A percentile compares a stretch with the other conserved stretches of the same genome.
Conservation (phyloP, 306 rosid species). For the Mucuna pruriens region DNA sequence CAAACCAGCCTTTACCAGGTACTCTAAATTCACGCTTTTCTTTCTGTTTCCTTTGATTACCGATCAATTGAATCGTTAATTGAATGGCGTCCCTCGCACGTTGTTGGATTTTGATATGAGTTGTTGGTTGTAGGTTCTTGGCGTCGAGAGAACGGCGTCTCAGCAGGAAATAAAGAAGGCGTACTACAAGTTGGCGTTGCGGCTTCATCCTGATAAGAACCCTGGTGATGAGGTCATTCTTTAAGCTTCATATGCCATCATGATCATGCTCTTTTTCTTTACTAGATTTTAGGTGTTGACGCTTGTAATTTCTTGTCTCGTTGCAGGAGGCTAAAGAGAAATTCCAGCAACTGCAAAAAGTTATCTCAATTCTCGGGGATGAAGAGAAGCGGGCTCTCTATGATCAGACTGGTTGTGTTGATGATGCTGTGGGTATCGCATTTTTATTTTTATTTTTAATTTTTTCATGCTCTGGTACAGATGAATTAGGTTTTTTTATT, state of each 20-base stretch:
- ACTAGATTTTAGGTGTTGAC: not conserved
- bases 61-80: no score
- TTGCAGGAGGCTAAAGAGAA: constrained; percentile 86
- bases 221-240: constrained; percentile 75
- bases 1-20: constrained; percentile 67
- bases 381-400: constrained; percentile 83
- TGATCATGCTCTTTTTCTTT: not conserved
- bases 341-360: constrained; percentile 89
- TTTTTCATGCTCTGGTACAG: not conserved
- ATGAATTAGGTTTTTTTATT: no score
- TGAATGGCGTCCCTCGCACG: no score
- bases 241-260: not conserved
- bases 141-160: constrained; percentile 81
- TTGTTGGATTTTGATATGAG: no score
- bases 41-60: not conserved
- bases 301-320: constrained; percentile 14
- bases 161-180: constrained; percentile 96
- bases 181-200: constrained; percentile 83
- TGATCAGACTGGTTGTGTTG: constrained; percentile 92
- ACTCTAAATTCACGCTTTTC: not conserved
- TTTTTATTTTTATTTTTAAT: not conserved
- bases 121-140: constrained; percentile 58
- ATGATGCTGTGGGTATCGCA: constrained; percentile 73
- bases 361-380: constrained; percentile 91
- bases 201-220: constrained; percentile 96